Base-by-base conservation (phyloP, 306 rosid genomes). In the Purshia tridentata region DNA sequence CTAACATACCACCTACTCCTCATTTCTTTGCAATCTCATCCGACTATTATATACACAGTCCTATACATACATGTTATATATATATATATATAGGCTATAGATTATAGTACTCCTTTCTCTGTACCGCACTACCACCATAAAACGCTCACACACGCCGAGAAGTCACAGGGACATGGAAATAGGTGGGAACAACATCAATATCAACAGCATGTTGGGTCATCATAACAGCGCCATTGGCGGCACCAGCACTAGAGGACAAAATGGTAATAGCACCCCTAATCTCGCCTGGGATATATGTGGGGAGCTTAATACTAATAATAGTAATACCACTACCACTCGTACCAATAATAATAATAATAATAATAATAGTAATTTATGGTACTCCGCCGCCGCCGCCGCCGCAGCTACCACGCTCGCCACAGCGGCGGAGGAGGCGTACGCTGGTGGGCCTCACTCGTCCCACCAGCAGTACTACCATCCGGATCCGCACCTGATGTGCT, bases 401-500 rank as follows among this genome's bases (percentile, higher is more conserved):
- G 29, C 46, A 14, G 48, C 53, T 11, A 4, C 75, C 9, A 1
- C 56, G 35, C 35, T 29, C 35, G 35, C 35, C 35, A 29, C 35
- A 3, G 35, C 35, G 35, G 35, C 35, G 35, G 35, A 29, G 35
- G 35, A 29, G 35, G 35, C 35, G 35, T 29, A 29, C 35, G 1
- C 35, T 29, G 35, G 35, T 29, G 35, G 35, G 35, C 35, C 35
- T 3, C 35, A 29, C 35, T 29, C 1, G 35, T 29, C 35, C 35
- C 35, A 29, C 35, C 35, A 29, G 35, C 1, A 29, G 35, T 29
- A 82, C 66, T 74, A 78, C 72, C 88, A 87, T 29, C 85, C 85
- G 6, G 98, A 92, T 80, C 95, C 98, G 0, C 89, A 90, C 65
- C 86, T 92, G 5, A 85, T 75, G 84, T 92, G 92, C 73, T 78